Conservation (phyloP, 1,284 basidiomycete species). For the Melampsora americana region DNA sequence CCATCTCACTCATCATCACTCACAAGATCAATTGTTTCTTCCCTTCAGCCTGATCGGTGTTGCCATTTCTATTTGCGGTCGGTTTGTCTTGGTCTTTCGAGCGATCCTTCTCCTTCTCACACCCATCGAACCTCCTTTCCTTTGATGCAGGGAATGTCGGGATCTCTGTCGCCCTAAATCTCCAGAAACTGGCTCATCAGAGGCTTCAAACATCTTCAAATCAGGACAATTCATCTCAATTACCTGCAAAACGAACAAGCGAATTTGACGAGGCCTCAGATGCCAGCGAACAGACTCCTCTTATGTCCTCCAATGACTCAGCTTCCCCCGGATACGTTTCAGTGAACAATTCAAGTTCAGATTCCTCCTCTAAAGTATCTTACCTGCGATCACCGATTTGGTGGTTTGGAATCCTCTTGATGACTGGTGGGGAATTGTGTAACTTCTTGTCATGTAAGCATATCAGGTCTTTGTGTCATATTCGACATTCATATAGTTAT, state of each 20-base stretch:
- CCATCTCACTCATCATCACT: neutral
- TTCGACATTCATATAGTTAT: neutral
- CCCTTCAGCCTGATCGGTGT: slow-evolving; percentile 48
- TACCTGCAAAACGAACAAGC: neutral
- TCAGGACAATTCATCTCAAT: neutral
- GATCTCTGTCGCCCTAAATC: slow-evolving; percentile 53
- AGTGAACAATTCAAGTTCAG: neutral
- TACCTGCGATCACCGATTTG: slow-evolving; percentile 66
- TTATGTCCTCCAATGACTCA: neutral
- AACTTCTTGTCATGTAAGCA: slow-evolving; percentile 74
- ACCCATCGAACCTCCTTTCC: neutral
- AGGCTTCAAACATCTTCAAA: slow-evolving; percentile 44
- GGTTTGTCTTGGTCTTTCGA: slow-evolving; percentile 4
- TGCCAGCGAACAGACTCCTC: slow-evolving; percentile 4
- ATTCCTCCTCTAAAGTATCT: slow-evolving; percentile 1
- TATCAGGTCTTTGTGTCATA: neutral
- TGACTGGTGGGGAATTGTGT: slow-evolving; percentile 85
- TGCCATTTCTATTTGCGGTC: slow-evolving; percentile 49
- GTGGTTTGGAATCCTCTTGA: slow-evolving; percentile 85
- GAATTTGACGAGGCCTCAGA: neutral
- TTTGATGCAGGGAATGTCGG: slow-evolving; percentile 48
- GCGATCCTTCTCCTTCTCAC: neutral
- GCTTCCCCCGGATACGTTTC: neutral
- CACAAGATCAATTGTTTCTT: neutral
- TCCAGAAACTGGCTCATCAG: slow-evolving; percentile 53